Conservation (phyloP, 306 rosid species). For the Oxytropis ochrocephala region DNA sequence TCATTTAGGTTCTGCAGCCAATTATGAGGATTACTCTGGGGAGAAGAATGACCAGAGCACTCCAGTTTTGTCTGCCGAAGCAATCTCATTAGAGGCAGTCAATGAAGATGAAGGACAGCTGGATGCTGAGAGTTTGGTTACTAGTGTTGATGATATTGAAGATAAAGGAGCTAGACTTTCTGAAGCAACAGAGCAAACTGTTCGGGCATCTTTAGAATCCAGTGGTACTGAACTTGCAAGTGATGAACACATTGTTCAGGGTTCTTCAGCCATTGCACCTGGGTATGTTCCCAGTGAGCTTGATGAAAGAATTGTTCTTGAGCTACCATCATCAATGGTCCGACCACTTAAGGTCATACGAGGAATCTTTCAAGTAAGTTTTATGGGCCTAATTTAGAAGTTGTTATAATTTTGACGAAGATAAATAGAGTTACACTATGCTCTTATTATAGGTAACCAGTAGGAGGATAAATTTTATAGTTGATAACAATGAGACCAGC, state of each 20-base stretch:
- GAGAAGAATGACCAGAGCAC: slow-evolving; percentile 44
- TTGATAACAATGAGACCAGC: slow-evolving; percentile 56
- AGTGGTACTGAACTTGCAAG: slow-evolving; percentile 37
- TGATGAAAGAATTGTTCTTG: slow-evolving; percentile 88
- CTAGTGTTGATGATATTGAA: slow-evolving; percentile 35
- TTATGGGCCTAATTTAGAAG: neutral
- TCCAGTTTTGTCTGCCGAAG: slow-evolving; percentile 74
- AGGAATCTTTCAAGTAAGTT: slow-evolving; percentile 85
- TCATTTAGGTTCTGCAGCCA: slow-evolving; percentile 84
- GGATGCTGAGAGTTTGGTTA: slow-evolving; percentile 54
- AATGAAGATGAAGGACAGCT: slow-evolving; percentile 65
- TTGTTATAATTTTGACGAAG: slow-evolving; percentile 1
- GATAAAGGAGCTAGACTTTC: slow-evolving; percentile 37
- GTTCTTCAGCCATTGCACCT: slow-evolving; percentile 58
- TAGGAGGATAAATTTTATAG: slow-evolving; percentile 82
- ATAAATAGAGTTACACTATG: neutral
- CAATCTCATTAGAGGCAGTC: slow-evolving; percentile 59
- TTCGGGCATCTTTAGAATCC: slow-evolving; percentile 35
- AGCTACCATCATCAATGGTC: slow-evolving; percentile 83
- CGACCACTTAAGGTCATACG: slow-evolving; percentile 75
- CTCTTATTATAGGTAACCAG: slow-evolving; percentile 59
- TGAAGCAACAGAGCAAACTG: slow-evolving; percentile 47
- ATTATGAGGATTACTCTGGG: slow-evolving; percentile 48
- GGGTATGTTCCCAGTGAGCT: slow-evolving; percentile 84
- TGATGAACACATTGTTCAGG: slow-evolving; percentile 52